Percentiles rank a stretch among this genome's conserved stretches.
Conservation (phyloP, 495 filamentous ascomycete species). For the Hypomontagnella submonticulosa region DNA sequence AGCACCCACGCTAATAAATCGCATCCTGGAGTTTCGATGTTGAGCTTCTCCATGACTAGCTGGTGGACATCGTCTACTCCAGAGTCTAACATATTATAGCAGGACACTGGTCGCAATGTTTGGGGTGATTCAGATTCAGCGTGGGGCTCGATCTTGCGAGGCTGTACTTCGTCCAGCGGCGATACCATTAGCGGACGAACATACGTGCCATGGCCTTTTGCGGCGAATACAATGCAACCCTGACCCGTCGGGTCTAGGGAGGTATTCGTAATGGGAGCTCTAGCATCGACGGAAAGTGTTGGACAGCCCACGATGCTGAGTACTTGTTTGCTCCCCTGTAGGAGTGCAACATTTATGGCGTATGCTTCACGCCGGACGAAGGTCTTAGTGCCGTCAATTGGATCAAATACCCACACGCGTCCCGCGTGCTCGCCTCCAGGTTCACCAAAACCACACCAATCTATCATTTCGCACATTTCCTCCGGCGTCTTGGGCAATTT, state of each 20-base stretch:
- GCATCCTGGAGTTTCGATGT: constrained; percentile 60
- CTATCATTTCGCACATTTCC: constrained; percentile 70
- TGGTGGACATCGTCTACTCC: constrained; percentile 57
- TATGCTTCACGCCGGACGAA: constrained; percentile 73
- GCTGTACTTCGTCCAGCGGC: constrained; percentile 15
- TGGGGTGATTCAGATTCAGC: constrained; percentile 45
- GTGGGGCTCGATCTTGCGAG: constrained; percentile 40
- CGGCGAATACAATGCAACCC: constrained; percentile 68
- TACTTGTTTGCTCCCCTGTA: constrained; percentile 51
- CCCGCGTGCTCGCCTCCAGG: constrained; percentile 50
- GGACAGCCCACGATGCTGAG: constrained; percentile 66
- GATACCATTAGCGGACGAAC: constrained; percentile 56
- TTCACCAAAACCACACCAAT: constrained; percentile 64
- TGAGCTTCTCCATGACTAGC: constrained; percentile 59
- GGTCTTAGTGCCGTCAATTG: constrained; percentile 76
- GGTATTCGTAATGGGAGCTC: constrained; percentile 50
- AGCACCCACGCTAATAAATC: constrained; percentile 73
- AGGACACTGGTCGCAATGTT: constrained; percentile 52
- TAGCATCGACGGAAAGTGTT: constrained; percentile 59
- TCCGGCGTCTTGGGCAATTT: constrained; percentile 59
- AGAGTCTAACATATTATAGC: constrained; percentile 54
- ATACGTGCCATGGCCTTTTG: constrained; percentile 65
- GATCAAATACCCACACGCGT: constrained; percentile 74
- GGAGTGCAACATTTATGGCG: constrained; percentile 59
- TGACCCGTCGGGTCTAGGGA: constrained; percentile 61